These are phyloP conservation scores for Arthrobotrys entomopaga DNA, from an alignment of 2,329 filamentous ascomycete genomes.

Conservation along the genomic window DNA sequence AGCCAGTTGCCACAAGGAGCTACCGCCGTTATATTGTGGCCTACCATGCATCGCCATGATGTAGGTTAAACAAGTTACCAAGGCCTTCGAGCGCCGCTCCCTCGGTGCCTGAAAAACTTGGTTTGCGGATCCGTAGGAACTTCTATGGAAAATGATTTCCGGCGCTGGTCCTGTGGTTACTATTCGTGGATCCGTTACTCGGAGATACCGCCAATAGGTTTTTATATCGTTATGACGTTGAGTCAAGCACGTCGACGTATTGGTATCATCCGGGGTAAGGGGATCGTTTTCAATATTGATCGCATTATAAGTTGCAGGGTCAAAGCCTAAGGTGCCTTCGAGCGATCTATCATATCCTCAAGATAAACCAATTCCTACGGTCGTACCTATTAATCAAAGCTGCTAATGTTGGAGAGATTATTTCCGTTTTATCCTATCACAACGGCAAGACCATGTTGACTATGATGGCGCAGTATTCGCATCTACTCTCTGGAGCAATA, in stretches of 20 bases:
- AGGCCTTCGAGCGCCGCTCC: conserved; percentile 5
- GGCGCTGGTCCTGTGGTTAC: neutral
- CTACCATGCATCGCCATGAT: conserved; percentile 2
- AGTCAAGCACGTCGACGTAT: no score
- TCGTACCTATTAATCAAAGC: no score
- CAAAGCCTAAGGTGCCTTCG: no score
- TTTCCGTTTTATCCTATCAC: neutral
- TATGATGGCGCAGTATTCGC: neutral
- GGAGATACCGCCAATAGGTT: neutral
- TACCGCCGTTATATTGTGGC: conserved; percentile 11
- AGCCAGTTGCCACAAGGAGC: conserved; percentile 10
- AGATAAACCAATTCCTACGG: no score
- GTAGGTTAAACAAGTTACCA: neutral
- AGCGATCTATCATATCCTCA: no score
- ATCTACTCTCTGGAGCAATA: neutral
- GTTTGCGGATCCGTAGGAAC: conserved; percentile 1
- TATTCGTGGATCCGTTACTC: neutral
- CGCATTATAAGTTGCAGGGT: no score
- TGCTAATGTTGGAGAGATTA: neutral
- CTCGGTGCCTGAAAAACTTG: conserved; percentile 22
- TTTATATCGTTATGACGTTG: no score
- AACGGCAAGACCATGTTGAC: neutral
- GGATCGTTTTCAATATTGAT: no score
- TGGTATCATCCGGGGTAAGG: no score
- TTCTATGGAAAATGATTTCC: neutral